phyloP scores from a whole-genome alignment of 1,139 yeast species.

The Geotrichum europaeum region DNA sequence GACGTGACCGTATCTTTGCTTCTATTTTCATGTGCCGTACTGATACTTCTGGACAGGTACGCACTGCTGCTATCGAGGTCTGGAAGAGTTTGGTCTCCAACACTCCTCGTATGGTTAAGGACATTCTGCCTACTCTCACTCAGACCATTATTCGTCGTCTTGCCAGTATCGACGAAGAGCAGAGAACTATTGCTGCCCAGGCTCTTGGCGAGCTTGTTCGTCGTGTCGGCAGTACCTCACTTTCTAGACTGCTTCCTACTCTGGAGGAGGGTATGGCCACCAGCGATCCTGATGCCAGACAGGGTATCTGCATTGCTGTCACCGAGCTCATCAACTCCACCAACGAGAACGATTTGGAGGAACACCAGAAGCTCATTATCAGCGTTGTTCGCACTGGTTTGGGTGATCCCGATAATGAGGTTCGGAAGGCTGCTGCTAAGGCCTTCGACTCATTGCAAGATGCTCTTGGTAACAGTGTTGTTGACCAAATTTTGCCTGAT shows the following conservation, averaged over 20 bases:
- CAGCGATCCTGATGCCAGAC: slow-evolving; percentile 73
- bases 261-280: slow-evolving; percentile 58
- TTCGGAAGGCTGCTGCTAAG: slow-evolving; percentile 84
- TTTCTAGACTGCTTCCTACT: slow-evolving; percentile 79
- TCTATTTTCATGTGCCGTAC: slow-evolving; percentile 88
- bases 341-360: slow-evolving; percentile 52
- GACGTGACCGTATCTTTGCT: slow-evolving; percentile 82
- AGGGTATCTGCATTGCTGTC: slow-evolving; percentile 94
- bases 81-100: slow-evolving; percentile 97
- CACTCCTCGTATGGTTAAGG: slow-evolving; percentile 94
- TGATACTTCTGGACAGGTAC: slow-evolving; percentile 80
- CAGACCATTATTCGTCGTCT: slow-evolving; percentile 72
- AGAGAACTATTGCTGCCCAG: slow-evolving; percentile 85
- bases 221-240: slow-evolving; percentile 87
- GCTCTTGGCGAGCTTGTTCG: slow-evolving; percentile 94
- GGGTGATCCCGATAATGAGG: slow-evolving; percentile 64
- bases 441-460: slow-evolving; percentile 86
- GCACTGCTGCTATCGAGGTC: slow-evolving; percentile 87
- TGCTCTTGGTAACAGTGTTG: slow-evolving; percentile 74
- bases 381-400: slow-evolving; percentile 72
- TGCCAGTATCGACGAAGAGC: slow-evolving; percentile 72
- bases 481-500: slow-evolving; percentile 83
- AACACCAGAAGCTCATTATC: slow-evolving; percentile 65
- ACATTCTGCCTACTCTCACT: slow-evolving; percentile 79
- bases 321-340: slow-evolving; percentile 80